A percentile compares a stretch with the other conserved stretches of the same genome.
phyloP scores from a whole-genome alignment of 2,329 filamentous ascomycete species.

The Talaromyces sp. region DNA sequence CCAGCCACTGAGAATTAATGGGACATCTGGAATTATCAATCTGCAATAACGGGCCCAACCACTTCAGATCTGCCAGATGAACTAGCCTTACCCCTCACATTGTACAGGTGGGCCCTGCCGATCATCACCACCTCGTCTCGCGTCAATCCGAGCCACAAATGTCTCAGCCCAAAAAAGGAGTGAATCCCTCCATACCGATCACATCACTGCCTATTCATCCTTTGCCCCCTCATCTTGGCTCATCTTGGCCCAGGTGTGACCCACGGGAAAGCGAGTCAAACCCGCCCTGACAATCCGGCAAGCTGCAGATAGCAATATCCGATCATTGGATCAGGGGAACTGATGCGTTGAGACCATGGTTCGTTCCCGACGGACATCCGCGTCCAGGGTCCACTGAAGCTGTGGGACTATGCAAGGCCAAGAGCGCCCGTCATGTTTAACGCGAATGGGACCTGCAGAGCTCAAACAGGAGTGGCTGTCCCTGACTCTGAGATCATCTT shows the following conservation, averaged over 20 bases:
- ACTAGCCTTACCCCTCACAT: constrained; percentile 1
- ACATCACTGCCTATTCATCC: constrained; percentile 19
- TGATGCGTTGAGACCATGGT: background rate
- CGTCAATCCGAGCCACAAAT: constrained; percentile 9
- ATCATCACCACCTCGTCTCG: constrained; percentile 17
- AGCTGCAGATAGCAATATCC: constrained; percentile 8
- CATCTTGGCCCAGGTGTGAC: background rate
- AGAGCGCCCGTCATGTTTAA: background rate
- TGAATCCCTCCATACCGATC: constrained; percentile 16
- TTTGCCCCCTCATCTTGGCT: background rate
- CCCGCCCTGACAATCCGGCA: background rate
- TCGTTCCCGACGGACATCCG: constrained; percentile 18
- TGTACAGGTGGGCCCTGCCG: constrained; percentile 22
- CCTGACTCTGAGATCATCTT: background rate
- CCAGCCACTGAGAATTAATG: background rate
- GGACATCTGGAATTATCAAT: background rate
- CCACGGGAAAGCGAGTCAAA: background rate
- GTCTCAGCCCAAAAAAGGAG: constrained; percentile 10
- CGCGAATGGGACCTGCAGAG: background rate
- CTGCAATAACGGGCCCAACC: background rate
- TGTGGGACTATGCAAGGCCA: constrained; percentile 18
- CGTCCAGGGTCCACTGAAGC: constrained; percentile 14
- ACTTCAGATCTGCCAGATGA: background rate
- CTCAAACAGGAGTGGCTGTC: background rate
- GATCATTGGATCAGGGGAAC: background rate